Evolutionary conservation across 768 basidiomycete species (phyloP).

Genomic region (Suillus luteus): DNA sequence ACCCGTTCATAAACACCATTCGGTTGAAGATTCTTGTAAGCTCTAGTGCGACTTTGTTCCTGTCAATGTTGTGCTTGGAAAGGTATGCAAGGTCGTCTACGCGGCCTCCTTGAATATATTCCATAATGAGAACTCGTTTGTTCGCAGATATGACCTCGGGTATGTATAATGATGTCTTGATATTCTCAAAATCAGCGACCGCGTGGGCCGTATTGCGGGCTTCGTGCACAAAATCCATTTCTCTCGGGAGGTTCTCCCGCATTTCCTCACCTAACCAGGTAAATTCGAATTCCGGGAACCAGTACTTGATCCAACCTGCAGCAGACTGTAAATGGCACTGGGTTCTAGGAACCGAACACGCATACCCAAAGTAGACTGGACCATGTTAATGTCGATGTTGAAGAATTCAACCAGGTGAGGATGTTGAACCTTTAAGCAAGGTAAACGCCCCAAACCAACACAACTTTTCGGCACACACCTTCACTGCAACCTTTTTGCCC

Average conservation of each 20-base stretch:
- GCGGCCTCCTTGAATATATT: conserved; percentile 86
- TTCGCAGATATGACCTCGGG: conserved; percentile 79
- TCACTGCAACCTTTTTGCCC: conserved; percentile 82
- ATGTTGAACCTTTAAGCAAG: conserved; percentile 69
- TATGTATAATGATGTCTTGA: conserved; percentile 84
- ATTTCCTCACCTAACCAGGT: conserved; percentile 95
- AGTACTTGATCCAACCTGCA: conserved; percentile 80
- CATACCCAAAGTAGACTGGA: conserved; percentile 69
- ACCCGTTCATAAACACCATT: conserved; percentile 96
- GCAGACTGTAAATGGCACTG: conserved; percentile 12
- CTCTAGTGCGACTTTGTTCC: conserved; percentile 92
- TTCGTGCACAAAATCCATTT: conserved; percentile 95
- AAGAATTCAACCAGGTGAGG: conserved; percentile 92
- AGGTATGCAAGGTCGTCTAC: conserved; percentile 89
- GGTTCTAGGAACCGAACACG: not conserved
- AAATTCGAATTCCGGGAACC: conserved; percentile 97
- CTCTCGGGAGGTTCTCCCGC: conserved; percentile 86
- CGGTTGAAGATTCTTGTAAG: conserved; percentile 87
- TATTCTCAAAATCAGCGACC: conserved; percentile 63
- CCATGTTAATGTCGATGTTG: conserved; percentile 87
- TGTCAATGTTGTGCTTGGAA: conserved; percentile 78
- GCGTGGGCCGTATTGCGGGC: conserved; percentile 81
- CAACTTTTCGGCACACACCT: conserved; percentile 44
- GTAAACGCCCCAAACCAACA: conserved; percentile 10
- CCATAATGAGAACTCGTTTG: conserved; percentile 91